These are phyloP conservation scores for Cercospora sp. DNA, from an alignment of 2,329 filamentous ascomycete genomes.

Conservation along the genomic window DNA sequence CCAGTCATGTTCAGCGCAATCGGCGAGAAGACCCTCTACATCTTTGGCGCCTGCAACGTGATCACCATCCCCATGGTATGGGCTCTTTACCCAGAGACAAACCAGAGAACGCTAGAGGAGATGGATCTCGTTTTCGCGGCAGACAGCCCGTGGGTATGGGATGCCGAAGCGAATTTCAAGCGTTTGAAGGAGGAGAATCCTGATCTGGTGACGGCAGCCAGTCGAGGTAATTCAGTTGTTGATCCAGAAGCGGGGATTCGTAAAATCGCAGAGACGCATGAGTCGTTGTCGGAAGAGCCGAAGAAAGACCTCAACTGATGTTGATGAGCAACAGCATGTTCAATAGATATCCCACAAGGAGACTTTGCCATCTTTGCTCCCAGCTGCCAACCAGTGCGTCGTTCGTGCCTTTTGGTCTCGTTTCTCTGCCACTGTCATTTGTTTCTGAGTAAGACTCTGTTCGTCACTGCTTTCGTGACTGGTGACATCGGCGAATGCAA, in stretches of 20 bases:
- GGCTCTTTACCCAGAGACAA: constrained; percentile 73
- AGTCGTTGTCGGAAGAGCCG: constrained; percentile 22
- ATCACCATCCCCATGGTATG: constrained; percentile 69
- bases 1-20: constrained; percentile 62
- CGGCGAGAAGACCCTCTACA: constrained; percentile 70
- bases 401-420: constrained; percentile 59
- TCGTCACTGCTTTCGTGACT: not conserved
- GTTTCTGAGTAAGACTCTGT: constrained; percentile 11
- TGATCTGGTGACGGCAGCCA: constrained; percentile 33
- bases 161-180: constrained; percentile 65
- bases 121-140: constrained; percentile 73
- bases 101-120: constrained; percentile 70
- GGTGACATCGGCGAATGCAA: constrained; percentile 64
- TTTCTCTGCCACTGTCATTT: constrained; percentile 38
- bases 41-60: constrained; percentile 69
- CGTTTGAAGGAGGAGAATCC: constrained; percentile 63
- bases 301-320: constrained; percentile 13
- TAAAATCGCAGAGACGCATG: constrained; percentile 21
- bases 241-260: constrained; percentile 30
- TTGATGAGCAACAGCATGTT: not conserved
- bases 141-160: constrained; percentile 68
- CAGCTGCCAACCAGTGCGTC: constrained; percentile 86
- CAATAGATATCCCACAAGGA: constrained; percentile 92
- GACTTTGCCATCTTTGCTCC: constrained; percentile 92
- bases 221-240: constrained; percentile 32